These are phyloP conservation scores for Erysimum cheiranthoides DNA, from an alignment of 345 rosid species.

Conservation along the genomic window DNA sequence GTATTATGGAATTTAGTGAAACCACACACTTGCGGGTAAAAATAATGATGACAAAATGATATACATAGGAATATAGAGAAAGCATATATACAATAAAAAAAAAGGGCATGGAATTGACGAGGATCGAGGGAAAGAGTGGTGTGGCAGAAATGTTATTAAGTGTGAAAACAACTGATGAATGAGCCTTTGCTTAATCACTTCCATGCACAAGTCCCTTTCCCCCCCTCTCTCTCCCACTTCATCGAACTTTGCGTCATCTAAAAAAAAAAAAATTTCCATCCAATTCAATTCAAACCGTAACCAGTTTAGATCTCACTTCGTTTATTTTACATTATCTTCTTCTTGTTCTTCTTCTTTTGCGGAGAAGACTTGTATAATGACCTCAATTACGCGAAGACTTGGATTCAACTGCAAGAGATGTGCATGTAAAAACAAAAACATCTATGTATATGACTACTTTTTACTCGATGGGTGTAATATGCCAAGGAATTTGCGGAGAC, in stretches of 20 bases:
- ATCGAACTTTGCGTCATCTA: conserved; percentile 60
- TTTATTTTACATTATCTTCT: conserved; percentile 26
- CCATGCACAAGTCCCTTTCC: conserved; percentile 98
- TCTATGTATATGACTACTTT: background rate
- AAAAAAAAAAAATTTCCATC: background rate
- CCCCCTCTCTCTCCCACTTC: conserved; percentile 71
- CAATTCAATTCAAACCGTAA: conserved; percentile 19
- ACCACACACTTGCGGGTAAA: conserved; percentile 33
- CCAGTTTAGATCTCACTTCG: conserved; percentile 21
- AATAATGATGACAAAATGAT: conserved; percentile 43
- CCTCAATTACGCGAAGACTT: conserved; percentile 1
- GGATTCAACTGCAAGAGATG: conserved; percentile 17
- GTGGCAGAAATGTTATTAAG: conserved; percentile 46
- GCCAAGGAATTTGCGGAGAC: background rate
- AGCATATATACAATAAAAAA: background rate
- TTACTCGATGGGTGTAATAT: conserved; percentile 6
- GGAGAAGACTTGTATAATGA: conserved; percentile 1
- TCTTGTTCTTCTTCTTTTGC: background rate
- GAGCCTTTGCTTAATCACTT: conserved; percentile 72
- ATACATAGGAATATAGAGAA: conserved; percentile 34
- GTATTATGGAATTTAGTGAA: conserved; percentile 39
- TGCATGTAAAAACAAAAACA: conserved; percentile 27
- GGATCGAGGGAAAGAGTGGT: conserved; percentile 60
- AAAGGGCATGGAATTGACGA: conserved; percentile 60
- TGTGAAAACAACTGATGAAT: conserved; percentile 87